Base-by-base conservation (phyloP, 2,329 filamentous ascomycete genomes). In the Talaromyces sp. region DNA sequence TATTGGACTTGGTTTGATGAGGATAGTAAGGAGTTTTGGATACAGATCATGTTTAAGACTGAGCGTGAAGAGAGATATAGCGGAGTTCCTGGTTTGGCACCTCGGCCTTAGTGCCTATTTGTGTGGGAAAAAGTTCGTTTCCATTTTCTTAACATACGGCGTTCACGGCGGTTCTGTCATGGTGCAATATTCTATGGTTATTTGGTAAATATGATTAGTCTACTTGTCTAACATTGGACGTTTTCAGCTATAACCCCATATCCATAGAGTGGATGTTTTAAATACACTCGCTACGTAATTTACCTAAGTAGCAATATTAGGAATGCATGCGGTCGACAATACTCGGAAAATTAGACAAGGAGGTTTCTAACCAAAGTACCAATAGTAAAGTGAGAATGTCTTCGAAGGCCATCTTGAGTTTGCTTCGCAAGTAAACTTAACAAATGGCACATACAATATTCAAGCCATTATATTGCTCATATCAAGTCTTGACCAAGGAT, bases 31-130 rank as follows among this genome's bases (percentile, higher is more conserved):
- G 93, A 97, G 78, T 99, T 95, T 71, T 97, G 91, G 90, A 84
- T 97, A 40, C 94, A 97, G 80, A 83, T 99, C 64, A 89, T 97
- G 80, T 99, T 97, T 78, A 94, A 97, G 84, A 97, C 94, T 39
- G 94, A 99, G 80, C 85, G 94, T 63, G 94, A 97, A 77, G 93
- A 97, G 81, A 82, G 91, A 61, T 97, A 85, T 66, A 84, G 80
- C 66, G 84, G 83, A 65, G 85, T 87, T 43, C 85, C 85, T 36
- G 85, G 85, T 58, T 72, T 88, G 69, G 84, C 83, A 13, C 81
- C 83, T 69, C 66, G 70, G 64, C 15, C 63, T 64, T 46, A 64
- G 67, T 62, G 9, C 13, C 1, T 22, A 22, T 66, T 63, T 15
- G 11, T 19, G 33, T 33, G 6, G 5, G 25, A 41, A 61, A 73